Conservation (phyloP, 208 protist genomes). For the Trichomonas tenax region DNA sequence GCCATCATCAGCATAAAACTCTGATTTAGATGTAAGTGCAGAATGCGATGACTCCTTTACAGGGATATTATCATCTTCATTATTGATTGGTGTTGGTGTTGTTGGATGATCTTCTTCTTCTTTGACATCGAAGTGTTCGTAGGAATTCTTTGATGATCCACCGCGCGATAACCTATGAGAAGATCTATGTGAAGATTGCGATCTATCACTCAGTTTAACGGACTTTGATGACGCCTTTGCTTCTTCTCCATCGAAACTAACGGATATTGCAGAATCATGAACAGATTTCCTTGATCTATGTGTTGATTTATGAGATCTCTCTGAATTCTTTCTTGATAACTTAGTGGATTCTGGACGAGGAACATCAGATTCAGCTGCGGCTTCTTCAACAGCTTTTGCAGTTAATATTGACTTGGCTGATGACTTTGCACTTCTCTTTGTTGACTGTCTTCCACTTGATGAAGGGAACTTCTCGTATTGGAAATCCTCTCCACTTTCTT, state of each 20-base stretch:
- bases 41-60: neutral
- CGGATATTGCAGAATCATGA: neutral
- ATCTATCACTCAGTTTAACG: neutral
- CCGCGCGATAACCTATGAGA: neutral
- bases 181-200: neutral
- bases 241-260: neutral
- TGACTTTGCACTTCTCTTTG: neutral
- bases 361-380: too few relatives aligned
- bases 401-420: neutral
- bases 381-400: neutral
- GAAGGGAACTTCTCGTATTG: neutral
- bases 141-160: neutral
- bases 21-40: neutral
- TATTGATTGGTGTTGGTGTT: neutral
- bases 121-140: neutral
- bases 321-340: neutral
- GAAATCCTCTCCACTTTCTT: neutral
- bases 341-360: neutral
- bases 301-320: too few relatives aligned
- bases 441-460: neutral
- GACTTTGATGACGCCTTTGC: neutral
- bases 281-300: neutral
- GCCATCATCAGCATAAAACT: neutral
- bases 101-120: neutral
- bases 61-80: neutral